A percentile compares a stretch with the other conserved stretches of the same genome.
phyloP scores from a whole-genome alignment of 495 filamentous ascomycete genomes.

The Aspergillus leporis region DNA sequence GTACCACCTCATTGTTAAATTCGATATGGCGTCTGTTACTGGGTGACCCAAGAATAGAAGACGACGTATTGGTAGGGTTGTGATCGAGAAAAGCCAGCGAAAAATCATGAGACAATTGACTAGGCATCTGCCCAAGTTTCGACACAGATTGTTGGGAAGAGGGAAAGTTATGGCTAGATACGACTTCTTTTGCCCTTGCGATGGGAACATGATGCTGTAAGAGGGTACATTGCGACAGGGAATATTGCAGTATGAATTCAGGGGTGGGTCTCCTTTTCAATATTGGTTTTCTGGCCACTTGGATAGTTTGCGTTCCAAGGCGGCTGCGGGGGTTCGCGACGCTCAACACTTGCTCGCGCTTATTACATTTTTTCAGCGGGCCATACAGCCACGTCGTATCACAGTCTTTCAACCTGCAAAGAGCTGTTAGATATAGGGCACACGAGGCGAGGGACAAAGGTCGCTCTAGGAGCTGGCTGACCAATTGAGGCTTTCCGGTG shows the following conservation, averaged over 20 bases:
- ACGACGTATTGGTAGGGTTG: constrained; percentile 37
- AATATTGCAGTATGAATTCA: constrained; percentile 90
- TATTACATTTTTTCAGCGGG: constrained; percentile 72
- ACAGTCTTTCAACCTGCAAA: constrained; percentile 85
- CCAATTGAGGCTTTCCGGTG: constrained; percentile 90
- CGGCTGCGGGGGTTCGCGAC: constrained; percentile 56
- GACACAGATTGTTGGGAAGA: constrained; percentile 57
- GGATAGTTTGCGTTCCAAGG: constrained; percentile 78
- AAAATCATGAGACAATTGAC: constrained; percentile 38
- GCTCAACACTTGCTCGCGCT: constrained; percentile 36
- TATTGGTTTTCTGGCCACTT: constrained; percentile 88
- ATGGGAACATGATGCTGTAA: constrained; percentile 92
- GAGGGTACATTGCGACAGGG: constrained; percentile 85
- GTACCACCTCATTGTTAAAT: constrained; percentile 93
- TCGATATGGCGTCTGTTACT: constrained; percentile 82
- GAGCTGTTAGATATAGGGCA: constrained; percentile 16
- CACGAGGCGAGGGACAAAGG: constrained; percentile 5
- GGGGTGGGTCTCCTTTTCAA: constrained; percentile 96
- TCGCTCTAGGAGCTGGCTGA: constrained; percentile 38
- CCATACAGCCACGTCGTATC: constrained; percentile 99
- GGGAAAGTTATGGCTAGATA: constrained; percentile 43
- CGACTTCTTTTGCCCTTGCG: constrained; percentile 83
- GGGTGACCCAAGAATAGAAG: constrained; percentile 62
- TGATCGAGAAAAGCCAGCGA: constrained; percentile 30
- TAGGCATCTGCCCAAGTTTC: constrained; percentile 57